Conservation (phyloP, 1,284 basidiomycete genomes). For the Erythrobasidium hasegawianum region DNA sequence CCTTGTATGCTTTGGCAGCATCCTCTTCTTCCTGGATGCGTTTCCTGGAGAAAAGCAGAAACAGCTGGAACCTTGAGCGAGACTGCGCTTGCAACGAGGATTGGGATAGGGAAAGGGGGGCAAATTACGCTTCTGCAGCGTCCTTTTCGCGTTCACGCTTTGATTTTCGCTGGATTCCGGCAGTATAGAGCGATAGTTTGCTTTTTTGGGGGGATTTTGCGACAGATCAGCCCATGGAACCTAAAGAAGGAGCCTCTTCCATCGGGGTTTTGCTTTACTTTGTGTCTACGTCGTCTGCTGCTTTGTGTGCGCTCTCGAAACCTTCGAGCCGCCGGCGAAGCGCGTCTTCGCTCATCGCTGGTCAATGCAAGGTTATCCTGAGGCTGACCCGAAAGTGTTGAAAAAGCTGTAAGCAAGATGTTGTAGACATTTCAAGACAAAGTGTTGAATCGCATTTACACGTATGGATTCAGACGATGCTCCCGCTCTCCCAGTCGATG, state of each 20-base stretch:
- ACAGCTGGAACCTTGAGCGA: conserved; percentile 47
- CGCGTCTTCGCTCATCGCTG: conserved; percentile 27
- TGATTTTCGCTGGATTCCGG: conserved; percentile 52
- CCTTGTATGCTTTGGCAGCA: conserved; percentile 61
- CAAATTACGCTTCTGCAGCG: conserved; percentile 74
- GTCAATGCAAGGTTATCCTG: not conserved
- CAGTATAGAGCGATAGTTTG: conserved; percentile 29
- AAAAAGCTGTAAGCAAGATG: too few relatives aligned
- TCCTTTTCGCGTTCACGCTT: conserved; percentile 72
- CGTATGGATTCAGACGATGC: too few relatives aligned
- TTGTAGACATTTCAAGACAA: too few relatives aligned
- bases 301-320: conserved; percentile 28
- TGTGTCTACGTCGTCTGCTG: conserved; percentile 29
- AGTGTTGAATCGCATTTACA: too few relatives aligned
- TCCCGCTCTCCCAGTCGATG: conserved; percentile 59
- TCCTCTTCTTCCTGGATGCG: conserved; percentile 48
- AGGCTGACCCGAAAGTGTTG: too few relatives aligned
- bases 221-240: not conserved
- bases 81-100: too few relatives aligned
- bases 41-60: too few relatives aligned
- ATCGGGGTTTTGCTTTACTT: too few relatives aligned
- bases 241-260: too few relatives aligned
- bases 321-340: conserved; percentile 24
- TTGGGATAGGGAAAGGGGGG: conserved; percentile 46
- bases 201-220: conserved; percentile 13